Percentiles rank a stretch among this genome's conserved stretches.
These are phyloP conservation scores for Cardiospermum halicacabum DNA, from an alignment of 345 rosid species.

Conservation along the genomic window DNA sequence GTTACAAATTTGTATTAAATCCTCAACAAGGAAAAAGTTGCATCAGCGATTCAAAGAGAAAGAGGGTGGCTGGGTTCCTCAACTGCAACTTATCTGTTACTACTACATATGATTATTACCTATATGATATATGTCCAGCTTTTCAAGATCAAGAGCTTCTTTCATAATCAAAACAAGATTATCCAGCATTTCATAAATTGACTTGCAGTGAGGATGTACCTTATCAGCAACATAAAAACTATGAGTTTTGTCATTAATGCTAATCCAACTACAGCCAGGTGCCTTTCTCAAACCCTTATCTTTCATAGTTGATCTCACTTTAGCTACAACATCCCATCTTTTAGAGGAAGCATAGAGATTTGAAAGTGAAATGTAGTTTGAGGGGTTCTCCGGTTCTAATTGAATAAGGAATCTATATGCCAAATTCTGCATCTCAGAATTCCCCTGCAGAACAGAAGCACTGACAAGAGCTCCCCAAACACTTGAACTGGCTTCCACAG, in stretches of 20 bases:
- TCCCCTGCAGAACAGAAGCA: conserved; percentile 60
- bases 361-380: conserved; percentile 56
- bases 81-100: neutral
- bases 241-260: conserved; percentile 38
- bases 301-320: conserved; percentile 55
- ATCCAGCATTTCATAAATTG: conserved; percentile 46
- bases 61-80: neutral
- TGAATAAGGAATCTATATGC: conserved; percentile 49
- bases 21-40: neutral
- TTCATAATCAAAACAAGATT: conserved; percentile 39
- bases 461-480: conserved; percentile 68
- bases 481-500: conserved; percentile 53
- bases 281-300: conserved; percentile 52
- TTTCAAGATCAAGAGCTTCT: conserved; percentile 26
- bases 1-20: neutral
- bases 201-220: conserved; percentile 37
- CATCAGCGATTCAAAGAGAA: neutral
- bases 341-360: conserved; percentile 52
- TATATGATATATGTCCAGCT: conserved; percentile 4
- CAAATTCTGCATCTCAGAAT: conserved; percentile 49
- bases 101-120: neutral
- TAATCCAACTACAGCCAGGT: conserved; percentile 76
- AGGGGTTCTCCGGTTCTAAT: conserved; percentile 61
- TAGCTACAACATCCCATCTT: conserved; percentile 61
- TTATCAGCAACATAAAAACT: conserved; percentile 53